Evolutionary conservation across 225 moss, liverwort and hornwort genomes (phyloP).

Genomic region (Physcomitrium patens): DNA sequence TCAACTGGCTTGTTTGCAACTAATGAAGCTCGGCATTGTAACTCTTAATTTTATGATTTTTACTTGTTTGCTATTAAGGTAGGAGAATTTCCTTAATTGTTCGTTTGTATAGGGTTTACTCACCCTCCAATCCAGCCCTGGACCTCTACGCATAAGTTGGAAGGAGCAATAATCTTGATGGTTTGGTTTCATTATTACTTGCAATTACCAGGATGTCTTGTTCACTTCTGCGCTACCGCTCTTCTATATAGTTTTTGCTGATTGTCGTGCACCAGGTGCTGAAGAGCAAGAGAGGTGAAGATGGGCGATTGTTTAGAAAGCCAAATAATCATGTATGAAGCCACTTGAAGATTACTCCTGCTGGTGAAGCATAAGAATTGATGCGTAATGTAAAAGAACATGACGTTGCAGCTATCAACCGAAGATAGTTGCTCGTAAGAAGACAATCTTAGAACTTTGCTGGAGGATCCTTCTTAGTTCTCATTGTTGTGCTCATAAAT

Average conservation of each 20-base stretch:
- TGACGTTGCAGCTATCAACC: no score
- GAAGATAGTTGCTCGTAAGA: no score
- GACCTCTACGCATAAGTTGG: slow-evolving; percentile 1
- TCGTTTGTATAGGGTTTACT: background rate
- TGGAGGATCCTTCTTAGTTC: background rate
- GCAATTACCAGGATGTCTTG: background rate
- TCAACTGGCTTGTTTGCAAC: background rate
- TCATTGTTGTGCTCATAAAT: background rate
- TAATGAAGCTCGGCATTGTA: background rate
- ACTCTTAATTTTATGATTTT: background rate
- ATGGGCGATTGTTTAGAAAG: no score
- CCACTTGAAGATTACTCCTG: no score
- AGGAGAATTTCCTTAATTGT: background rate
- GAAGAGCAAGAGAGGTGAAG: no score
- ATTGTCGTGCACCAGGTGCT: no score
- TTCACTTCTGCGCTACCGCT: background rate
- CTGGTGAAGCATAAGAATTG: no score
- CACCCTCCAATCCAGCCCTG: background rate
- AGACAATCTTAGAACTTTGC: no score
- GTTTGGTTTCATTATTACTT: background rate
- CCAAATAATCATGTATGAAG: no score
- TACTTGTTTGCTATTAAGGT: background rate
- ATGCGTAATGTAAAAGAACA: no score
- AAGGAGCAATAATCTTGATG: background rate
- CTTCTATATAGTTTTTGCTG: no score